Evolutionary conservation across 2,329 filamentous ascomycete species (phyloP).

Genomic region (Beauveria brongniartii): DNA sequence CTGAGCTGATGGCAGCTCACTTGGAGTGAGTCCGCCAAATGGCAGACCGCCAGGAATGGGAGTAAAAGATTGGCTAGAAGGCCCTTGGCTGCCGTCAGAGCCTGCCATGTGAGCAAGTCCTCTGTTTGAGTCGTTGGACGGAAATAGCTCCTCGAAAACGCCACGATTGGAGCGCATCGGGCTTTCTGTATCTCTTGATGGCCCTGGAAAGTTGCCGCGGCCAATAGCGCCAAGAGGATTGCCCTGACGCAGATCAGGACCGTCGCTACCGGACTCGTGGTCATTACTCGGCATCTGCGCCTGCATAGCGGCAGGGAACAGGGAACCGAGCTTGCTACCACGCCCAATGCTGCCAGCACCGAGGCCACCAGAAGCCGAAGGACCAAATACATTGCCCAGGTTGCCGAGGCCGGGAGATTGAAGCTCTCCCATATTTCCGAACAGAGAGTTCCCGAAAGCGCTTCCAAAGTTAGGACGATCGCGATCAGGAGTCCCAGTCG

Average conservation of each 20-base stretch:
- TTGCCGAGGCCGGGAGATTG: conserved; percentile 66
- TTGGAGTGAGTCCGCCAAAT: conserved; percentile 27
- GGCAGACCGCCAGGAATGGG: conserved; percentile 27
- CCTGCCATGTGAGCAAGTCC: conserved; percentile 23
- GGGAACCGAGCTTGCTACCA: conserved; percentile 72
- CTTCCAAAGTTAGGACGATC: conserved; percentile 47
- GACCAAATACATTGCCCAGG: conserved; percentile 62
- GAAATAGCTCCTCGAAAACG: conserved; percentile 48
- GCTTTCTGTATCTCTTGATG: conserved; percentile 49
- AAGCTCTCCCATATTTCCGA: conserved; percentile 68
- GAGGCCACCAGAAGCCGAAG: conserved; percentile 44
- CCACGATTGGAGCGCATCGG: conserved; percentile 48
- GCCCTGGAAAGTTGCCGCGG: conserved; percentile 47
- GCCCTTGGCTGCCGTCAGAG: background rate
- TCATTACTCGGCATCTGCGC: conserved; percentile 76
- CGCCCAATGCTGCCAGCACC: conserved; percentile 62
- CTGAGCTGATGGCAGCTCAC: conserved; percentile 54
- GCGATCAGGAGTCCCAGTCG: conserved; percentile 60
- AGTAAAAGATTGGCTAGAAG: conserved; percentile 24
- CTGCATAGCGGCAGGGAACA: conserved; percentile 86
- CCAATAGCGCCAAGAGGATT: conserved; percentile 62
- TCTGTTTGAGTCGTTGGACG: conserved; percentile 22
- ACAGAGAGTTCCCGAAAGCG: conserved; percentile 72
- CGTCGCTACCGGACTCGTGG: conserved; percentile 52
- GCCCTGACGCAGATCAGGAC: conserved; percentile 50